Evolutionary conservation across 2,329 filamentous ascomycete genomes (phyloP).

Genomic region (Microcyclospora pomicola): DNA sequence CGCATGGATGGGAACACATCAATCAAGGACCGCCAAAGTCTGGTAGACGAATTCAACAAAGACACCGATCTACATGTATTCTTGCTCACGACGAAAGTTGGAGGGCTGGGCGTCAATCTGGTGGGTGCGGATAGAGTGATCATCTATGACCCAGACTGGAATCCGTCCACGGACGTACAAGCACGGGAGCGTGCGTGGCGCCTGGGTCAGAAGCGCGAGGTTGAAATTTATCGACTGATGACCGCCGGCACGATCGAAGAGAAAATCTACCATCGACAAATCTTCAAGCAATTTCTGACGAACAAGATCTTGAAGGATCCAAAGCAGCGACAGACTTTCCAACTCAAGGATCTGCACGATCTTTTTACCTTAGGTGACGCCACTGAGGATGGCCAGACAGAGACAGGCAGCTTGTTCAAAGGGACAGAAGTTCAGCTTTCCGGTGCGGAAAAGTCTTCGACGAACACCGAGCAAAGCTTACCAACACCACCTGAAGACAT

Average conservation of each 20-base stretch:
- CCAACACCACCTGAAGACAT: conserved; percentile 18
- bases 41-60: conserved; percentile 89
- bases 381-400: conserved; percentile 54
- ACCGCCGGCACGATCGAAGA: conserved; percentile 96
- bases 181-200: conserved; percentile 93
- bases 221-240: conserved; percentile 96
- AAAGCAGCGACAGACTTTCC: conserved; percentile 82
- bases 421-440: conserved; percentile 63
- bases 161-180: conserved; percentile 90
- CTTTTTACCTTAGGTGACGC: conserved; percentile 67
- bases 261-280: conserved; percentile 97
- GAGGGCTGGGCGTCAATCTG: conserved; percentile 82
- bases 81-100: conserved; percentile 86
- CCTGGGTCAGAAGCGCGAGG: conserved; percentile 83
- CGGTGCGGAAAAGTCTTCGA: conserved; percentile 19
- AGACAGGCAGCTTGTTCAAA: conserved; percentile 76
- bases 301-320: conserved; percentile 94
- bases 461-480: conserved; percentile 16
- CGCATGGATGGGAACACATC: conserved; percentile 90
- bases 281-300: conserved; percentile 95
- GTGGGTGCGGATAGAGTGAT: conserved; percentile 93
- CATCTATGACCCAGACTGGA: conserved; percentile 98
- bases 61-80: conserved; percentile 72
- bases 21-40: conserved; percentile 72
- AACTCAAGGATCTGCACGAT: conserved; percentile 79